Conservation (phyloP, 345 rosid genomes). For the Pugionium dolabratum region DNA sequence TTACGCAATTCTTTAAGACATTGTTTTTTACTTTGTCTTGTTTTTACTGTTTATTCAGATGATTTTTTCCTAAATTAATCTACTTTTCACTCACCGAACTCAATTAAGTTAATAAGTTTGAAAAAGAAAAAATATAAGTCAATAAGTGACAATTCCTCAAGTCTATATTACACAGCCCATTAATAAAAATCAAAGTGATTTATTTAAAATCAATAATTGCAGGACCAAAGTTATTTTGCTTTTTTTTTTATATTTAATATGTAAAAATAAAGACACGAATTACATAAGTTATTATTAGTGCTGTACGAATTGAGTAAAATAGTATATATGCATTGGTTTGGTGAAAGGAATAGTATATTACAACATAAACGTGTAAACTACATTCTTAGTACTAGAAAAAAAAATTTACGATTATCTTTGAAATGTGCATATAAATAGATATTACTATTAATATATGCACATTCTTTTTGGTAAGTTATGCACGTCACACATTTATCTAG, state of each 20-base stretch:
- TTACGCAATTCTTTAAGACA: conserved; percentile 28
- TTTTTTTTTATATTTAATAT: too few species aligned
- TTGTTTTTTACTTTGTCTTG: conserved; percentile 16
- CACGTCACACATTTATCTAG: conserved; percentile 15
- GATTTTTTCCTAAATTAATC: not conserved
- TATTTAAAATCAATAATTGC: conserved; percentile 9
- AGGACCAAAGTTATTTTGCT: not conserved
- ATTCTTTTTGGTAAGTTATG: conserved; percentile 18
- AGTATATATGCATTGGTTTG: conserved; percentile 25
- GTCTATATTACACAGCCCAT: conserved; percentile 24
- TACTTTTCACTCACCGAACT: not conserved
- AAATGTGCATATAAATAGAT: conserved; percentile 17
- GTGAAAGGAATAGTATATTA: conserved; percentile 34
- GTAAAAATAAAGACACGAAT: not conserved
- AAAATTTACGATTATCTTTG: not conserved
- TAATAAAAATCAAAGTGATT: too few species aligned
- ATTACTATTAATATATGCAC: conserved; percentile 1
- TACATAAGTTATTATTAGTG: conserved; percentile 1
- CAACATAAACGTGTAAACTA: conserved; percentile 32
- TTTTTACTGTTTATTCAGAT: conserved; percentile 24
- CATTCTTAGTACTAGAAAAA: conserved; percentile 16
- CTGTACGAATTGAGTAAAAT: conserved; percentile 13
- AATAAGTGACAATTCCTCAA: not conserved
- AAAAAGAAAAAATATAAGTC: not conserved
- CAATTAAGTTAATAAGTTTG: not conserved